Conservation (phyloP, 148 eudicot species). For the Rhododendron vialii region DNA sequence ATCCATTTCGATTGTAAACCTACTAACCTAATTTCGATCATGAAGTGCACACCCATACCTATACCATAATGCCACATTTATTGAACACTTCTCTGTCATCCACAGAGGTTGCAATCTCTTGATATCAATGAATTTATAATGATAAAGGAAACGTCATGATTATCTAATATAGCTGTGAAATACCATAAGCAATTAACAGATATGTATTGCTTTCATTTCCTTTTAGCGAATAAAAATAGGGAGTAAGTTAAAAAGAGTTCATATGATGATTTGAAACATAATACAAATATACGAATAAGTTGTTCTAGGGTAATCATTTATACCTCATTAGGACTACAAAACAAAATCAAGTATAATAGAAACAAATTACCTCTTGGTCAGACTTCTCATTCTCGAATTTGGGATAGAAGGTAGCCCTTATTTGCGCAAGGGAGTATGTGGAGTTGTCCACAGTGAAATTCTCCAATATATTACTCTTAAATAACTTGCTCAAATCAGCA, state of each 20-base stretch:
- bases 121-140: not conserved
- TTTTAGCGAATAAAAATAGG: not conserved
- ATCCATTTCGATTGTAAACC: not conserved
- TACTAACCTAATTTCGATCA: not conserved
- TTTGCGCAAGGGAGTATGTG: slow-evolving; percentile 70
- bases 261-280: not conserved
- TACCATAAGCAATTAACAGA: not conserved
- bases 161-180: not conserved
- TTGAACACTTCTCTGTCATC: not conserved
- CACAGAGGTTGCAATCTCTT: not conserved
- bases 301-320: not conserved
- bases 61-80: not conserved
- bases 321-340: not conserved
- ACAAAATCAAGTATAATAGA: not conserved
- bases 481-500: slow-evolving; percentile 30
- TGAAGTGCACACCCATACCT: not conserved
- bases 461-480: slow-evolving; percentile 44
- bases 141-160: not conserved
- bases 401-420: slow-evolving; percentile 93
- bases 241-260: not conserved
- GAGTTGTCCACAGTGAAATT: slow-evolving; percentile 69
- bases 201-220: not conserved
- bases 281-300: not conserved
- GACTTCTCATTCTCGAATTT: slow-evolving; percentile 99
- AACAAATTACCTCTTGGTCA: slow-evolving; percentile 76